Percentiles rank a stretch among this genome's conserved stretches.
Conservation (phyloP, 2,329 filamentous ascomycete genomes). For the Aureobasidium sp. region DNA sequence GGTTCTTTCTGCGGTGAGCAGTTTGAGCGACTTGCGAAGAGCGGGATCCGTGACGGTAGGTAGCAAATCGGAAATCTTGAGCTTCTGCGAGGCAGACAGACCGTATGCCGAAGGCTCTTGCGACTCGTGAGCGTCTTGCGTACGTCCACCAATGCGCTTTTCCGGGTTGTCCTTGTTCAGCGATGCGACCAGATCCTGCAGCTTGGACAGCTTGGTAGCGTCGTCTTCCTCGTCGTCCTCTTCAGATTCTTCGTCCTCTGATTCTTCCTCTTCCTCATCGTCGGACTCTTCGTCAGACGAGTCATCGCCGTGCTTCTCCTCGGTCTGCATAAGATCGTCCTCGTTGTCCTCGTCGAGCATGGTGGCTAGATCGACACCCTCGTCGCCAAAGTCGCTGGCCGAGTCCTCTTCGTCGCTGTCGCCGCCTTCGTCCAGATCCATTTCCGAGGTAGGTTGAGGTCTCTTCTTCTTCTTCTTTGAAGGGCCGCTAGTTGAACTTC, state of each 20-base stretch:
- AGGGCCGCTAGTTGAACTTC: slow-evolving; percentile 47
- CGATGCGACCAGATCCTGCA: slow-evolving; percentile 62
- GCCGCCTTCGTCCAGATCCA: slow-evolving; percentile 43
- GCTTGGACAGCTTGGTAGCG: slow-evolving; percentile 48
- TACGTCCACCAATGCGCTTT: slow-evolving; percentile 14
- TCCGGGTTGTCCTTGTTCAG: slow-evolving; percentile 40
- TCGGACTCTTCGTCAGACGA: slow-evolving; percentile 19
- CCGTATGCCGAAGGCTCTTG: slow-evolving; percentile 53
- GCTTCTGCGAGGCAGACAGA: slow-evolving; percentile 45
- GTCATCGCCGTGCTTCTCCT: slow-evolving; percentile 19
- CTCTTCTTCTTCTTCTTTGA: slow-evolving; percentile 42
- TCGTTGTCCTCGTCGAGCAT: slow-evolving; percentile 45
- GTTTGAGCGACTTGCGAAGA: slow-evolving; percentile 70
- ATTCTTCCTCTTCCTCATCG: slow-evolving; percentile 26
- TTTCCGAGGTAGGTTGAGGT: slow-evolving; percentile 22
- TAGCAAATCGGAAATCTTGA: slow-evolving; percentile 68
- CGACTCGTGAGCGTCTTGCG: slow-evolving; percentile 46
- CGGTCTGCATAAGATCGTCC: slow-evolving; percentile 40
- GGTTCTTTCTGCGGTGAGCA: slow-evolving; percentile 56
- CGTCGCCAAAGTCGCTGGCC: slow-evolving; percentile 52
- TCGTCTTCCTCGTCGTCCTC: slow-evolving; percentile 40
- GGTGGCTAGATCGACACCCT: slow-evolving; percentile 54
- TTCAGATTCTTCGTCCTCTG: slow-evolving; percentile 46
- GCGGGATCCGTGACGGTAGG: slow-evolving; percentile 63
- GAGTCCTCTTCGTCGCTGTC: slow-evolving; percentile 35